Evolutionary conservation across 2,329 filamentous ascomycete genomes (phyloP).

Genomic region (Epicoccum sorghinum): DNA sequence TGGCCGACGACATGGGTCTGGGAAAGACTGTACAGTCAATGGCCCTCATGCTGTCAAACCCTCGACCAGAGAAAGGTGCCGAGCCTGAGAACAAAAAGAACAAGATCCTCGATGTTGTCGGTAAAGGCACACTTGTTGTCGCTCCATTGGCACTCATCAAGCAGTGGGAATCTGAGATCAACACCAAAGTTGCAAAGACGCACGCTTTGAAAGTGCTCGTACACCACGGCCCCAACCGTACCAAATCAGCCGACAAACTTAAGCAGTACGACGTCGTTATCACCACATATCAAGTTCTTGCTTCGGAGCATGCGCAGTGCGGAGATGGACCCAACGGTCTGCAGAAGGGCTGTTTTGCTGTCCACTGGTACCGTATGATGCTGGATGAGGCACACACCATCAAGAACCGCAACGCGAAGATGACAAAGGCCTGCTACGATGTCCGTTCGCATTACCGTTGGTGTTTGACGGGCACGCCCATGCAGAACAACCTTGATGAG

Average conservation of each 20-base stretch:
- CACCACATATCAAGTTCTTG: conserved; percentile 94
- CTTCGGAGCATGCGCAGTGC: conserved; percentile 82
- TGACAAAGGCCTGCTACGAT: conserved; percentile 88
- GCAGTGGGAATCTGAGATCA: conserved; percentile 95
- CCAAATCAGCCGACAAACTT: conserved; percentile 77
- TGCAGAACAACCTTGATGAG: conserved; percentile 98
- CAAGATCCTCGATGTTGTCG: conserved; percentile 70
- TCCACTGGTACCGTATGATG: conserved; percentile 95
- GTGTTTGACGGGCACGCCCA: conserved; percentile 94
- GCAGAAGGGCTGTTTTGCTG: conserved; percentile 83
- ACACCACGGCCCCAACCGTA: conserved; percentile 86
- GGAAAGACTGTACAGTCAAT: conserved; percentile 97
- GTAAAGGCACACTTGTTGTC: conserved; percentile 86
- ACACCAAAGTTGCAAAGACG: conserved; percentile 73
- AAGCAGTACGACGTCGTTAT: conserved; percentile 92
- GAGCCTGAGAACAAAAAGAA: conserved; percentile 60
- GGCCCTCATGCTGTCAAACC: conserved; percentile 82
- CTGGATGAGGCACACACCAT: conserved; percentile 97
- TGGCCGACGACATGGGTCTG: conserved; percentile 96
- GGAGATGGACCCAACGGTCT: conserved; percentile 65
- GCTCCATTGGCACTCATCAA: conserved; percentile 93
- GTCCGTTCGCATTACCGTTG: conserved; percentile 87
- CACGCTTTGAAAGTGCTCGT: conserved; percentile 81
- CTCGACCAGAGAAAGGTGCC: conserved; percentile 64
- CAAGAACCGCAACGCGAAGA: conserved; percentile 97